phyloP scores from a whole-genome alignment of 352 stramenopile genomes.

The Phytophthora uliginosa region DNA sequence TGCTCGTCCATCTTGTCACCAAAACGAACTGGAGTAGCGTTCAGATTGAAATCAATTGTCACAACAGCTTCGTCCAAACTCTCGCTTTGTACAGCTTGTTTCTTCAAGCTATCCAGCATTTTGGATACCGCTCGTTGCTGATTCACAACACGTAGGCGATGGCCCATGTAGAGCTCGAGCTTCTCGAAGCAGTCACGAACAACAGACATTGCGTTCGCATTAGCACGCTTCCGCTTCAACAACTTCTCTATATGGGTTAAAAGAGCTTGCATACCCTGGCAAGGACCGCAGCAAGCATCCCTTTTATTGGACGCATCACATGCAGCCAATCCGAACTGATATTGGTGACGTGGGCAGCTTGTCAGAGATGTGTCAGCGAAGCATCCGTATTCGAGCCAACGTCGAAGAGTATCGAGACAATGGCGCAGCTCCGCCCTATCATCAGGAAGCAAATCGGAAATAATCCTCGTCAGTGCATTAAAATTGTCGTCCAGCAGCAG shows the following conservation, averaged over 20 bases:
- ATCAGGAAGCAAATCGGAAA: background rate
- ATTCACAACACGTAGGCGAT: background rate
- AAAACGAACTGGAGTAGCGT: background rate
- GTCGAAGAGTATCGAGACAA: background rate
- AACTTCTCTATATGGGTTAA: background rate
- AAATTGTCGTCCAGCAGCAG: constrained; percentile 7
- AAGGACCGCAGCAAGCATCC: background rate
- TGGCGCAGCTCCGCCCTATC: background rate
- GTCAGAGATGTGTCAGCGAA: background rate
- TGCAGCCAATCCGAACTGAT: background rate
- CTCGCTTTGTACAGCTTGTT: background rate
- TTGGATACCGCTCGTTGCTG: background rate
- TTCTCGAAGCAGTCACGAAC: constrained; percentile 8
- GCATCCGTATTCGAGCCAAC: constrained; percentile 4
- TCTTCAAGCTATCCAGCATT: background rate
- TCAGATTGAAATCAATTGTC: constrained; percentile 12
- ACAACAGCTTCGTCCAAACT: constrained; percentile 5
- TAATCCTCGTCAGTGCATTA: background rate
- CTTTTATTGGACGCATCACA: background rate
- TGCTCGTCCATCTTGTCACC: background rate
- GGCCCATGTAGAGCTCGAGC: constrained; percentile 8
- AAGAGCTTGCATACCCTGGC: background rate
- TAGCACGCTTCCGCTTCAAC: background rate
- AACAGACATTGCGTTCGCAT: background rate
- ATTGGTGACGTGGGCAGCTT: background rate